Evolutionary conservation across 805 yeast genomes (phyloP), one percentile per base, ranked within the genome.

Genomic region (Cephaloascus fragrans): DNA sequence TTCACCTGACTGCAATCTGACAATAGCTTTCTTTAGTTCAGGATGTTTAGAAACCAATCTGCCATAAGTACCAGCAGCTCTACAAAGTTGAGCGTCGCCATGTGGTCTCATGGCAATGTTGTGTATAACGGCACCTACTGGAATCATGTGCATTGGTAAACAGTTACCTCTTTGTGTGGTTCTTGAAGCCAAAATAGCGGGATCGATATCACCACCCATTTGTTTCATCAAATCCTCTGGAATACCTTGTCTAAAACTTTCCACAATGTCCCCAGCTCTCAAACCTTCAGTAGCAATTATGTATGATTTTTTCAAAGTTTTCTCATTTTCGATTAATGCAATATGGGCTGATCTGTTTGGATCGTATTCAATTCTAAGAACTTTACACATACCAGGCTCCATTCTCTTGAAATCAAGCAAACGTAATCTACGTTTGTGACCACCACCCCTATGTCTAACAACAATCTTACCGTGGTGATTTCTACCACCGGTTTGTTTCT

Each of bases 381-480:
- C 97, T 26, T 74, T 71, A 50, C 86, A 93, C 34, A 71, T 73
- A 19, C 97, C 97, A 1, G 79, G 62, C 3, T 57, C 71, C 32
- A 57, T 51, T 53, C 98, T 75, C 49, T 69, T 64, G 52, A 80
- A 80, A 61, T 93, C 98, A 18, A 93, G 72, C 26, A 85, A 58
- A 51, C 98, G 76, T 32, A 85, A 71, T 61, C 98, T 77, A 53
- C 90, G 80, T 59, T 84, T 85, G 58, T 84, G 93, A 28, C 97
- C 97, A 52, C 98, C 98, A 57, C 97, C 98, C 59, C 94, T 78
- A 59, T 93, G 96, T 56, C 98, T 77, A 36, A 86, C 83, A 3
- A 96, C 87, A 51, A 93, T 86, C 48, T 75, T 73, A 48, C 98
- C 98, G 3, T 83, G 68, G 60, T 83, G 70, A 59, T 90, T 89